Base-by-base conservation (phyloP, 1,139 yeast species). In the Saccharomyces hybrid region DNA sequence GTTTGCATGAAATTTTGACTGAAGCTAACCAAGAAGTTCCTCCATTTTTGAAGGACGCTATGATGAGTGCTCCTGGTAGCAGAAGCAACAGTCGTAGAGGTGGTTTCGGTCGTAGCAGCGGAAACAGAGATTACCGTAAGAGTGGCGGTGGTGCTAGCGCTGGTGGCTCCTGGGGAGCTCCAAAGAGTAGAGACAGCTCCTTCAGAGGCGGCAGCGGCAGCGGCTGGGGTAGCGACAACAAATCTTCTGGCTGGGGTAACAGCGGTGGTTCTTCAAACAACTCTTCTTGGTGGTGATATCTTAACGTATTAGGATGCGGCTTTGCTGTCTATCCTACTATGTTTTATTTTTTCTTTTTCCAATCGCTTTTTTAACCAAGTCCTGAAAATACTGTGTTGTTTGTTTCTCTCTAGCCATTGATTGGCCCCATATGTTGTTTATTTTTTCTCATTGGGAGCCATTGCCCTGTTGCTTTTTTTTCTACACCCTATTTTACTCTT, bases 11-110 rank as follows among this genome's bases (percentile, higher is more conserved):
- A 58, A 81, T 95, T 67, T 83, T 93, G 70, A 74, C 83, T 66
- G 99, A 93, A 77, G 98, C 99, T 62, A 91, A 93, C 78, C 99
- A 93, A 78, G 98, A 91, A 73, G 86, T 91, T 64, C 99, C 99
- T 63, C 82, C 82, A 60, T 93, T 93, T 78, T 82, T 93, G 73
- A 81, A 79, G 63, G 81, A 85, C 63, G 82, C 90, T 64, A 78
- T 88, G 58, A 86, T 96, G 76, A 98, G 91, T 77, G 75, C 82
- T 54, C 75, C 86, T 53, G 78, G 77, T 64, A 84, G 86, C 61
- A 77, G 83, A 62, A 76, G 84, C 57, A 78, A 84, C 54, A 76
- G 86, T 55, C 79, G 82, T 55, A 75, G 84, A 63, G 78, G 86
- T 60, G 83, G 88, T 56, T 67, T 69, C 52, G 73, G 73, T 56